Conservation (phyloP, 2,329 filamentous ascomycete genomes). For the Alternaria consortialis region DNA sequence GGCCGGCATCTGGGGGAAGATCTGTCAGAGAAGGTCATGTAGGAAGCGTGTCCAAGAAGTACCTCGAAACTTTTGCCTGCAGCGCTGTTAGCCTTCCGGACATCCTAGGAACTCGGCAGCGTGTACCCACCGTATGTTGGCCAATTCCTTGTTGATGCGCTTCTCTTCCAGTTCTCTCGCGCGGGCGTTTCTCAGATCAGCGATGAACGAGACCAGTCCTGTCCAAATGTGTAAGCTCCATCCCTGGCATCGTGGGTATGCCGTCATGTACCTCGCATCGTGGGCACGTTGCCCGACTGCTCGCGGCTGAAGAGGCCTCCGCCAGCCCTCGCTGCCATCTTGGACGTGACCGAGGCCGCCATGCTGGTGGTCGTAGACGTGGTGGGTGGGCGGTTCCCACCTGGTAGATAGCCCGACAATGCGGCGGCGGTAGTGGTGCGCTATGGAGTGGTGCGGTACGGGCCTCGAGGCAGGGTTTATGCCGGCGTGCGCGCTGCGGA, state of each 20-base stretch:
- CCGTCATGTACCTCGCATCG: constrained; percentile 51
- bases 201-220: constrained; percentile 97
- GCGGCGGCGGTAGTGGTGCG: constrained; percentile 26
- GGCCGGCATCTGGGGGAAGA: constrained; percentile 71
- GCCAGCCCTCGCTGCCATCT: constrained; percentile 51
- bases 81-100: constrained; percentile 35
- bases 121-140: constrained; percentile 80
- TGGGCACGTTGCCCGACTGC: constrained; percentile 52
- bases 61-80: constrained; percentile 92
- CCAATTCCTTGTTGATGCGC: constrained; percentile 98
- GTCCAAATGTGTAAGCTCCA: constrained; percentile 31
- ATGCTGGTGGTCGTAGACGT: constrained; percentile 34
- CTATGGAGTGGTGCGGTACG: constrained; percentile 11
- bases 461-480: constrained; percentile 36
- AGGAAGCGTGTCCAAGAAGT: constrained; percentile 8
- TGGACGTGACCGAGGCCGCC: constrained; percentile 36
- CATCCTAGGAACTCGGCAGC: constrained; percentile 9
- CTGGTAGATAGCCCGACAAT: constrained; percentile 39
- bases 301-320: constrained; percentile 54
- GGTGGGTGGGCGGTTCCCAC: constrained; percentile 45
- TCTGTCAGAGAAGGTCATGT: constrained; percentile 22
- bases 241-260: background rate
- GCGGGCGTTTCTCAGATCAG: constrained; percentile 91
- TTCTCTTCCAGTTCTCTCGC: constrained; percentile 97
- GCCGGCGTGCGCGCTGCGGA: constrained; percentile 31